Evolutionary conservation across 2,329 filamentous ascomycete genomes (phyloP).

Genomic region (Claviceps maximensis): DNA sequence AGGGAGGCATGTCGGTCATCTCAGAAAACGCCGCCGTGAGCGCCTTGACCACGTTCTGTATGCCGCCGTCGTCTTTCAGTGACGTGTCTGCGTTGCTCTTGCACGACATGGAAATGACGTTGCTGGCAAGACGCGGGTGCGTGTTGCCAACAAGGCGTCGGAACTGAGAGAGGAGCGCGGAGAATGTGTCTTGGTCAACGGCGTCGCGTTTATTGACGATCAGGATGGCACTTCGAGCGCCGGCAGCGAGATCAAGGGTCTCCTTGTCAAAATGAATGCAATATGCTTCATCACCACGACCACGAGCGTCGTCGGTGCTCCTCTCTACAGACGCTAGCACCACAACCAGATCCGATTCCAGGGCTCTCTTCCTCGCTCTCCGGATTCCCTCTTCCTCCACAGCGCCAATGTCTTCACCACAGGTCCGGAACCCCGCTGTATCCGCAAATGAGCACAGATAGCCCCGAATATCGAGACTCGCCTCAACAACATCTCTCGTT

Average conservation of each 20-base stretch:
- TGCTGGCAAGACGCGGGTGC: conserved; percentile 15
- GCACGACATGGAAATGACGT: conserved; percentile 53
- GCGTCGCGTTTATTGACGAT: conserved; percentile 52
- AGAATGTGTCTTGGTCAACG: conserved; percentile 22
- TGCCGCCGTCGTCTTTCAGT: conserved; percentile 44
- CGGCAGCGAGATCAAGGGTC: conserved; percentile 38
- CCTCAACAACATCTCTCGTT: conserved; percentile 86
- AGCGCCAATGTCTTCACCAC: conserved; percentile 41
- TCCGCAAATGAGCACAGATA: conserved; percentile 92
- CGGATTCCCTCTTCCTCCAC: conserved; percentile 87
- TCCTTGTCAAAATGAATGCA: conserved; percentile 41
- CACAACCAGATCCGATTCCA: conserved; percentile 74
- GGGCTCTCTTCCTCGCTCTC: conserved; percentile 66
- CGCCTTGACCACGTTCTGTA: conserved; percentile 53
- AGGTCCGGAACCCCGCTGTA: conserved; percentile 70
- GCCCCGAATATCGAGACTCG: conserved; percentile 75
- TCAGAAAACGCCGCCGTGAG: conserved; percentile 54
- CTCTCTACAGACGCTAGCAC: conserved; percentile 64
- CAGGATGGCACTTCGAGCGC: conserved; percentile 36
- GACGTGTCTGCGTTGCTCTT: conserved; percentile 33
- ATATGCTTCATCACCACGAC: conserved; percentile 9
- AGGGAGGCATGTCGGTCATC: conserved; percentile 58
- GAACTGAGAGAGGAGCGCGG: conserved; percentile 28
- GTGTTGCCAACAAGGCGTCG: conserved; percentile 9
- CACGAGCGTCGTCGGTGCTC: conserved; percentile 14